Evolutionary conservation across 139 green algal species (phyloP).

Genomic region (Gonium pectorale): DNA sequence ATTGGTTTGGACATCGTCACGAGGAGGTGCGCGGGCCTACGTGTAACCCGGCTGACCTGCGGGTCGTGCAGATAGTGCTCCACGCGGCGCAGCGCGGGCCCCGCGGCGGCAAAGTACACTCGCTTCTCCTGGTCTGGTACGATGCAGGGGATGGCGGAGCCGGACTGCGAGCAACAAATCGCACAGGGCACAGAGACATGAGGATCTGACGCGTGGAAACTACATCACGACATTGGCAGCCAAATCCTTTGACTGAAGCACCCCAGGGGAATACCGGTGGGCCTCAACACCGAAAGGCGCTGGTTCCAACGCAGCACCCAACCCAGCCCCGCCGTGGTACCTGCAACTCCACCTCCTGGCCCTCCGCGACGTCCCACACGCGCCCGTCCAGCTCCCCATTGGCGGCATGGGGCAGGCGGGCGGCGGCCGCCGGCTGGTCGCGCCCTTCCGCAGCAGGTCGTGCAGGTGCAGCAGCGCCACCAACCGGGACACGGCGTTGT

Average conservation of each 20-base stretch:
- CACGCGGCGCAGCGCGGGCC: slow-evolving; percentile 28
- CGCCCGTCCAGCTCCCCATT: slow-evolving; percentile 32
- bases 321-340: not conserved
- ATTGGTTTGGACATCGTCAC: no score
- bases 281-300: no score
- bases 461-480: slow-evolving; percentile 75
- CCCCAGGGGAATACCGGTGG: no score
- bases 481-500: slow-evolving; percentile 70
- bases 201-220: no score
- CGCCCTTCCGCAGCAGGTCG: slow-evolving; percentile 53
- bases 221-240: no score
- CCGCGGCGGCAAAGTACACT: slow-evolving; percentile 76
- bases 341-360: slow-evolving; percentile 50
- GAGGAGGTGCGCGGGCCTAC: no score
- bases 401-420: not conserved
- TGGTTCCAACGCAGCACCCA: not conserved
- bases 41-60: not conserved
- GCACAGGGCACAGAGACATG: no score
- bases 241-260: no score
- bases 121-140: slow-evolving; percentile 81
- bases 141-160: slow-evolving; percentile 66
- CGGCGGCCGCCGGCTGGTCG: slow-evolving; percentile 1
- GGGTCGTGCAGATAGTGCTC: not conserved
- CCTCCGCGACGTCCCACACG: slow-evolving; percentile 40
- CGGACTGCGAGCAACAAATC: slow-evolving; percentile 1